A percentile compares a stretch with the other conserved stretches of the same genome.
phyloP scores from a whole-genome alignment of 169 alveolate species.

The Besnoitia besnoiti region DNA sequence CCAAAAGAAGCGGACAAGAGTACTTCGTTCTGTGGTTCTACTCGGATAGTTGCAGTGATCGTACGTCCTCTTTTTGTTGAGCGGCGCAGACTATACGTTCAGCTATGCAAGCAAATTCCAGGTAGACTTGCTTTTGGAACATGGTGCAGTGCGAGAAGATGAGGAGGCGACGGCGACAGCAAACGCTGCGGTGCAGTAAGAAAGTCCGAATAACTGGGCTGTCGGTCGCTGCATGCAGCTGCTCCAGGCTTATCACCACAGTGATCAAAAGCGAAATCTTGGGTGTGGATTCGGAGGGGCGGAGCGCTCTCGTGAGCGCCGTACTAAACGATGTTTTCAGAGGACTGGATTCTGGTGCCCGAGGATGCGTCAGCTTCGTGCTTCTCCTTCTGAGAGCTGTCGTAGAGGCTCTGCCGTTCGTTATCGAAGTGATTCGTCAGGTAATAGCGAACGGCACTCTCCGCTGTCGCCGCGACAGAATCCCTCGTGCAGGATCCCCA shows the following conservation, averaged over 20 bases:
- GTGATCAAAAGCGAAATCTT: not conserved
- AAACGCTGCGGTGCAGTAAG: not conserved
- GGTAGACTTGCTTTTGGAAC: not conserved
- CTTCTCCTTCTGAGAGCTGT: conserved; percentile 31
- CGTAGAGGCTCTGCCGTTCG: not conserved
- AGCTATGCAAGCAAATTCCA: not conserved
- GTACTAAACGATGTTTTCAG: not conserved
- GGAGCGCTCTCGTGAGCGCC: not conserved
- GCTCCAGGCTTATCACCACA: not conserved
- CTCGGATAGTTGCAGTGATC: conserved; percentile 8
- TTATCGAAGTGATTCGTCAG: not conserved
- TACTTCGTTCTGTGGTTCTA: not conserved
- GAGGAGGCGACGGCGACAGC: not conserved
- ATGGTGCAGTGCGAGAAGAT: not conserved
- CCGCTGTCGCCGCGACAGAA: not conserved
- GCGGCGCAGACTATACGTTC: not conserved
- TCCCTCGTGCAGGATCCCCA: not conserved
- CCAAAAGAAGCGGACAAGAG: not conserved
- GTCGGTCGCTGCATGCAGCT: not conserved
- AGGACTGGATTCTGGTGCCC: not conserved
- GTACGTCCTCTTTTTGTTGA: not conserved
- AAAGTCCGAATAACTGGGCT: not conserved
- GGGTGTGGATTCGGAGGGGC: not conserved
- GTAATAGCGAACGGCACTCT: not conserved
- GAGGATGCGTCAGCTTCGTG: not conserved